Conservation (phyloP, 306 rosid genomes). For the Cucurbita argyrosperma region DNA sequence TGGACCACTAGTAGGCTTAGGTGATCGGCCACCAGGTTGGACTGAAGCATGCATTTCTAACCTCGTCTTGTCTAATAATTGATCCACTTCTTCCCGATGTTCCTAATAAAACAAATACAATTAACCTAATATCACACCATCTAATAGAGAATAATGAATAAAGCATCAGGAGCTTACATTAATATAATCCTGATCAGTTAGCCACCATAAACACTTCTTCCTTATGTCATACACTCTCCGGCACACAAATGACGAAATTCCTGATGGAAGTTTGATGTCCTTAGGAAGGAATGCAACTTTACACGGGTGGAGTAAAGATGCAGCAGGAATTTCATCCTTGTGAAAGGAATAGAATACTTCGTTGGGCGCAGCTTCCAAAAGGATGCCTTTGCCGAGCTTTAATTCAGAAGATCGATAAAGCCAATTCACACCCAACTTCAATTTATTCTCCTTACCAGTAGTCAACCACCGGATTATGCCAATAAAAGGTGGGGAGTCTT, state of each 20-base stretch:
- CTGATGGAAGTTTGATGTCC: constrained; percentile 59
- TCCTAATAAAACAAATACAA: constrained; percentile 26
- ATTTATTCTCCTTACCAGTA: constrained; percentile 30
- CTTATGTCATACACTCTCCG: constrained; percentile 72
- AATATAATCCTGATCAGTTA: constrained; percentile 62
- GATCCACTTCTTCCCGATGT: constrained; percentile 73
- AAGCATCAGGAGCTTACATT: constrained; percentile 37
- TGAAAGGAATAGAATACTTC: constrained; percentile 84
- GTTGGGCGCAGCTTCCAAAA: constrained; percentile 60
- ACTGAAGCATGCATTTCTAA: constrained; percentile 65
- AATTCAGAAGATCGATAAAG: constrained; percentile 70
- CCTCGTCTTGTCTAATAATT: constrained; percentile 44
- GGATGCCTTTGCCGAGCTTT: constrained; percentile 49
- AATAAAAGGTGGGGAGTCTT: constrained; percentile 52
- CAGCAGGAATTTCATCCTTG: constrained; percentile 71
- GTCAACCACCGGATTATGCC: constrained; percentile 53
- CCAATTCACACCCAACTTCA: constrained; percentile 59
- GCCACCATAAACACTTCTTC: constrained; percentile 77
- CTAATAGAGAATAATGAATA: neutral
- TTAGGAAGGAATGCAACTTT: constrained; percentile 82
- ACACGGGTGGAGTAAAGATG: constrained; percentile 73
- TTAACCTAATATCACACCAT: neutral
- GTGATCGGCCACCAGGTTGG: constrained; percentile 77
- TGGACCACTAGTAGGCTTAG: constrained; percentile 64
- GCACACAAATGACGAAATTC: constrained; percentile 68